A percentile compares a stretch with the other conserved stretches of the same genome.
phyloP scores from a whole-genome alignment of 106 monocot genomes.

The Acorus gramineus region DNA sequence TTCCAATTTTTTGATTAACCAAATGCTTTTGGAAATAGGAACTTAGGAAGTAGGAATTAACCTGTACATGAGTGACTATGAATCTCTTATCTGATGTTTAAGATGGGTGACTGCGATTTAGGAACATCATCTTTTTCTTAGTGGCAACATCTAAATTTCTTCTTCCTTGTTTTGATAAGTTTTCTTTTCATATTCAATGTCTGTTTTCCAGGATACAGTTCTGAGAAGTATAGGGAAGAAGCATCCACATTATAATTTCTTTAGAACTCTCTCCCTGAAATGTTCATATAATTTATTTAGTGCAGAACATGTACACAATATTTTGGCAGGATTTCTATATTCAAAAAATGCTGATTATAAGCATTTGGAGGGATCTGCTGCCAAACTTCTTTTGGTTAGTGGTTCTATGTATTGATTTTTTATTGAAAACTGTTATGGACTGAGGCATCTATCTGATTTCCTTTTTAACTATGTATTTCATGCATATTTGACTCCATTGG shows the following conservation, averaged over 20 bases:
- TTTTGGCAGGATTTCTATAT: slow-evolving; percentile 30
- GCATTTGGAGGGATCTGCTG: slow-evolving; percentile 11
- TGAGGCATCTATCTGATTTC: neutral
- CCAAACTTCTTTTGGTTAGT: slow-evolving; percentile 44
- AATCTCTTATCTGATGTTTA: no score
- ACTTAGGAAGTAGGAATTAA: no score
- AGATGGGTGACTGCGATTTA: no score
- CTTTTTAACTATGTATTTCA: no score
- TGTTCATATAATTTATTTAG: slow-evolving; percentile 66
- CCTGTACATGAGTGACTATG: no score
- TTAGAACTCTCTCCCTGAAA: slow-evolving; percentile 47
- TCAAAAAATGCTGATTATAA: slow-evolving; percentile 17
- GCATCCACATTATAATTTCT: slow-evolving; percentile 58
- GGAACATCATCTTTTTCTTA: neutral
- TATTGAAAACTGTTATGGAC: neutral
- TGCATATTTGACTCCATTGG: no score
- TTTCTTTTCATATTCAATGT: neutral
- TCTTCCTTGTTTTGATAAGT: slow-evolving; percentile 4
- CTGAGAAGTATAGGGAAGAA: slow-evolving; percentile 69
- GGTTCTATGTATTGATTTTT: slow-evolving; percentile 3
- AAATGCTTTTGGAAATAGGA: no score
- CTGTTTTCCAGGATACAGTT: slow-evolving; percentile 48
- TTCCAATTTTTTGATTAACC: no score
- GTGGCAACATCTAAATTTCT: neutral
- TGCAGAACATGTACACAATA: slow-evolving; percentile 40